phyloP scores from a whole-genome alignment of 2,329 filamentous ascomycete species.

The Hysterium pulicare region DNA sequence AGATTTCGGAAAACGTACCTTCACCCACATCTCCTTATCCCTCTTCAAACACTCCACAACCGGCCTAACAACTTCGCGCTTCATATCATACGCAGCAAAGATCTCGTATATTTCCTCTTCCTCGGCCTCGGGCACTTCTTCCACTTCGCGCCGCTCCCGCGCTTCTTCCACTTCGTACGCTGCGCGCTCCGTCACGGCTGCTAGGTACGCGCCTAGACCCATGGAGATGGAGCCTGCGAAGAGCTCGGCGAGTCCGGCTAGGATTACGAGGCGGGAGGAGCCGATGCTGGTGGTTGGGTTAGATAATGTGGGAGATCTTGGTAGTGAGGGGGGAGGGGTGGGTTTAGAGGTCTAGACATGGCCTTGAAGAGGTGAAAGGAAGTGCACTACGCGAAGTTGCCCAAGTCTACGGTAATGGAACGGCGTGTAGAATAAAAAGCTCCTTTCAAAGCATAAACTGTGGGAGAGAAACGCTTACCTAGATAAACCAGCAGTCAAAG shows the following conservation, averaged over 20 bases:
- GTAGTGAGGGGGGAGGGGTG: neutral
- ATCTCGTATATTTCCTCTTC: constrained; percentile 45
- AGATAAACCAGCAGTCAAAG: constrained; percentile 70
- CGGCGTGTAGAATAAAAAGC: too few relatives aligned
- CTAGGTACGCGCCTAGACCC: constrained; percentile 72
- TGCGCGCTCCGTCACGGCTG: constrained; percentile 56
- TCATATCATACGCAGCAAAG: constrained; percentile 51
- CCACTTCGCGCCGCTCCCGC: constrained; percentile 46
- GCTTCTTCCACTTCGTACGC: constrained; percentile 50
- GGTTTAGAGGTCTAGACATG: too few relatives aligned
- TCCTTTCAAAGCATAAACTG: too few relatives aligned
- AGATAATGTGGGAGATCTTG: neutral
- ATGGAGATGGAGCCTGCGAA: constrained; percentile 74
- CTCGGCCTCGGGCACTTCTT: constrained; percentile 44
- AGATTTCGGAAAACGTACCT: constrained; percentile 21
- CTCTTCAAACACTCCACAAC: constrained; percentile 51
- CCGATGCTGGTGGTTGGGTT: constrained; percentile 12
- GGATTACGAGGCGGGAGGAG: constrained; percentile 32
- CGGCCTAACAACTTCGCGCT: constrained; percentile 40
- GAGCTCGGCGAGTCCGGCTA: constrained; percentile 71
- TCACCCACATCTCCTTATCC: constrained; percentile 49
- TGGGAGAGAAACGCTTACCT: constrained; percentile 31
- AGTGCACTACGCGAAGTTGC: too few relatives aligned
- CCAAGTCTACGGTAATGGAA: neutral
- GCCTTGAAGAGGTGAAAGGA: neutral